These are phyloP conservation scores for Pouteria campechiana DNA, from an alignment of 179 eudicot genomes.

Conservation along the genomic window DNA sequence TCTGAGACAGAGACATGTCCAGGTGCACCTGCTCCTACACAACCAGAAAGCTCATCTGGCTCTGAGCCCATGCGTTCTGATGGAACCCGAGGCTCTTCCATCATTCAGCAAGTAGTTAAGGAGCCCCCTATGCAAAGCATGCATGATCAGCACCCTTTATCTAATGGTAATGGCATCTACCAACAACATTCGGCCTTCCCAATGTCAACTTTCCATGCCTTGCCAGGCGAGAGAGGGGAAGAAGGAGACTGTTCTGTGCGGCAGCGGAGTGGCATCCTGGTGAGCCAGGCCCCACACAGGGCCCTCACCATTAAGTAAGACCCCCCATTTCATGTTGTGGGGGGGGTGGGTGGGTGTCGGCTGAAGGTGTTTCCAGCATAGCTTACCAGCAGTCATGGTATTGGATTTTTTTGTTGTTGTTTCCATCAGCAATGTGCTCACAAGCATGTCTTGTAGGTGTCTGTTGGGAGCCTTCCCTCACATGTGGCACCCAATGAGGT, in stretches of 20 bases:
- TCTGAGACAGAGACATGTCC: constrained; percentile 7
- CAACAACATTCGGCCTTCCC: constrained; percentile 5
- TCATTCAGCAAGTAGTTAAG: neutral
- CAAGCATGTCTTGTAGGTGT: no score
- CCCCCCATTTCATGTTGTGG: neutral
- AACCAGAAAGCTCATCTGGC: constrained; percentile 11
- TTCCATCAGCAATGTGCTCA: no score
- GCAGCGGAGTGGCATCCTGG: constrained; percentile 7
- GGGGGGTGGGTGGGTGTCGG: neutral
- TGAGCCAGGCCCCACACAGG: constrained; percentile 9
- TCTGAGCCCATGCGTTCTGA: constrained; percentile 9
- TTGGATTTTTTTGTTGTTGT: no score
- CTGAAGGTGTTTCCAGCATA: neutral
- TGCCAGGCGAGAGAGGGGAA: neutral
- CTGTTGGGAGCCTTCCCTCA: no score
- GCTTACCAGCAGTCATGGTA: no score
- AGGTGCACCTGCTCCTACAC: constrained; percentile 1
- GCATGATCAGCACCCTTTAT: neutral
- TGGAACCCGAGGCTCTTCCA: constrained; percentile 2
- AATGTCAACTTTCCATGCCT: neutral
- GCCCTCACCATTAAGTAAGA: constrained; percentile 10
- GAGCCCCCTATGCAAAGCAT: neutral
- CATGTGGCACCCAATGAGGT: no score
- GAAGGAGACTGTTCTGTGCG: neutral
- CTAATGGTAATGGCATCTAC: constrained; percentile 7